Evolutionary conservation across 331 rosid genomes (phyloP), one percentile per base, ranked within the genome.

Genomic region (Stylosanthes scabra): DNA sequence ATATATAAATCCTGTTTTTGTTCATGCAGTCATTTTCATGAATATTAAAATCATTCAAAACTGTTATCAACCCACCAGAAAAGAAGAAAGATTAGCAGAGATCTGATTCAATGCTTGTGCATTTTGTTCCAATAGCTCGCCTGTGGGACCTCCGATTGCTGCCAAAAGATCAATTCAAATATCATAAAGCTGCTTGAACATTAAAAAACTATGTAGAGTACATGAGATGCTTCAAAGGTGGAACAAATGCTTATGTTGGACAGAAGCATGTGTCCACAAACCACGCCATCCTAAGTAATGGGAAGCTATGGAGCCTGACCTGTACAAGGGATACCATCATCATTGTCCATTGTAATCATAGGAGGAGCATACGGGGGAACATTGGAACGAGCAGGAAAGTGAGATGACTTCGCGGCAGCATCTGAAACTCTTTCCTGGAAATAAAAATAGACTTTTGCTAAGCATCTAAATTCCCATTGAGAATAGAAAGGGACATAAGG

Each of bases 351-450:
- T 3, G 93, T 62, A 84, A 94, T 83, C 83, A 85, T 78, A 27
- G 73, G 83, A 6, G 88, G 94, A 65, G 87, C 90, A 81, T 88
- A 91, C 2, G 96, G 89, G 68, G 95, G 82, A 47, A 83, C 92
- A 83, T 52, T 90, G 42, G 96, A 82, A 63, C 97, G 88, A 58
- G 89, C 76, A 59, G 92, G 82, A 78, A 83, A 84, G 66, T 84
- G 91, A 76, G 97, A 85, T 39, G 96, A 73, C 80, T 90, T 94
- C 11, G 89, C 86, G 50, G 90, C 84, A 80, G 91, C 77, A 81
- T 91, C 97, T 49, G 81, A 77, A 37, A 87, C 96, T 87, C 91
- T 88, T 88, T 95, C 99, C 99, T 95, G 80, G 15, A 54, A 78
- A 68, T 15, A 16, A 76, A 64, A 78, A 66, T 14, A 39, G 28